A percentile compares a stretch with the other conserved stretches of the same genome.
Conservation (phyloP, 2,329 filamentous ascomycete species). For the Chrysosphaeria jannelii region DNA sequence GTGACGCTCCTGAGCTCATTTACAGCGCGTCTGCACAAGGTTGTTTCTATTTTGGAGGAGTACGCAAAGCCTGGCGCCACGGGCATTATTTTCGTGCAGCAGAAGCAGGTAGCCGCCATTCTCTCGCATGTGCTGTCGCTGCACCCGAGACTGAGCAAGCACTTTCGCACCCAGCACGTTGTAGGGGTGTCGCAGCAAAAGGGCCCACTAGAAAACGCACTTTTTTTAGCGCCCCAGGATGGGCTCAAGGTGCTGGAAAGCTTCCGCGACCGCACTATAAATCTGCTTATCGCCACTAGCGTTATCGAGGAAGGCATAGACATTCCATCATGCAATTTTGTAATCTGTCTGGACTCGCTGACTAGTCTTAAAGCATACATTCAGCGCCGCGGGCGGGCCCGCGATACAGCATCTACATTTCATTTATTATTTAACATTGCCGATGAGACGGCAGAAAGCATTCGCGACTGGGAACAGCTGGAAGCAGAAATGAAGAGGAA, state of each 20-base stretch:
- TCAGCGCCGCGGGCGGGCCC: conserved; percentile 22
- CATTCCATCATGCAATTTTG: conserved; percentile 29
- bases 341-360: conserved; percentile 26
- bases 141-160: conserved; percentile 16
- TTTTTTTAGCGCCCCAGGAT: conserved; percentile 7
- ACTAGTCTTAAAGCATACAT: conserved; percentile 24
- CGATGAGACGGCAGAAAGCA: neutral
- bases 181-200: too few relatives aligned
- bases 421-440: conserved; percentile 12
- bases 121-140: conserved; percentile 24
- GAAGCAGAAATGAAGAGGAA: conserved; percentile 42
- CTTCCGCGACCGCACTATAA: conserved; percentile 23
- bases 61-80: too few relatives aligned
- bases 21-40: too few relatives aligned
- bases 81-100: conserved; percentile 37
- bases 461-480: conserved; percentile 27
- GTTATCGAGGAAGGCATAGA: conserved; percentile 40
- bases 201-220: conserved; percentile 8
- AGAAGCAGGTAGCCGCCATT: conserved; percentile 28
- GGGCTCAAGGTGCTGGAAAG: conserved; percentile 12
- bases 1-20: too few relatives aligned
- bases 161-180: conserved; percentile 21
- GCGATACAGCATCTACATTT: conserved; percentile 19
- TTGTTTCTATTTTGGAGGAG: too few relatives aligned
- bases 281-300: conserved; percentile 29